Evolutionary conservation across 306 rosid genomes (phyloP), one percentile per base, ranked within the genome.

Genomic region (Spatholobus suberectus): DNA sequence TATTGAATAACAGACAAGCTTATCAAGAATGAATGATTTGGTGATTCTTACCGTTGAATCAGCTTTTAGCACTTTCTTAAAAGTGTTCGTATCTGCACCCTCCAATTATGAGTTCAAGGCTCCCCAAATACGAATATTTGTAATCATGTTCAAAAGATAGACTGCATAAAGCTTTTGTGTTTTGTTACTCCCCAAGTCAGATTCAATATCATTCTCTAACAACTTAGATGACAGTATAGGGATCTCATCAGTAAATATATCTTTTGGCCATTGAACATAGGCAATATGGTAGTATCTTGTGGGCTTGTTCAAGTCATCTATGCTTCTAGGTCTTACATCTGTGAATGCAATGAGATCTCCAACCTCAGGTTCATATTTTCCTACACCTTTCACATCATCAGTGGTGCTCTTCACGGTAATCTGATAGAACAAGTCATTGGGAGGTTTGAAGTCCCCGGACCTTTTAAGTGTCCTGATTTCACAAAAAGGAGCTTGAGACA

Each of bases 291-390:
- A 88, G 27, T 61, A 44, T 7, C 34, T 78, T 20, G 17, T 27
- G 8, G 86, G 78, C 70, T 55, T 40, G 37, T 76, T 73, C 46
- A 92, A 75, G 84, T 92, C 93, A 12, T 52, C 32, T 2, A 80
- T 14, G 69, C 79, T 20, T 78, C 57, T 81, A 0, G 94, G 92
- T 77, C 68, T 85, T 0, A 71, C 12, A 75, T 81, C 49, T 23
- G 93, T 72, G 21, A 90, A 77, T 17, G 91, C 94, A 82, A 89
- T 85, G 78, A 89, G 20, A 74, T 92, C 93, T 52, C 93, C 93
- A 20, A 0, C 17, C 67, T 71, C 49, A 41, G 93, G 91, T 26
- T 82, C 81, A 73, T 86, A 89, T 7, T 21, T 9, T 77, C 43
- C 66, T 26, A 9, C 75, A 61, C 6, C 71, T 8, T 73, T 59